These are phyloP conservation scores for Nyctanthes arbortristis DNA, from an alignment of 257 asterid genomes.

Conservation along the genomic window DNA sequence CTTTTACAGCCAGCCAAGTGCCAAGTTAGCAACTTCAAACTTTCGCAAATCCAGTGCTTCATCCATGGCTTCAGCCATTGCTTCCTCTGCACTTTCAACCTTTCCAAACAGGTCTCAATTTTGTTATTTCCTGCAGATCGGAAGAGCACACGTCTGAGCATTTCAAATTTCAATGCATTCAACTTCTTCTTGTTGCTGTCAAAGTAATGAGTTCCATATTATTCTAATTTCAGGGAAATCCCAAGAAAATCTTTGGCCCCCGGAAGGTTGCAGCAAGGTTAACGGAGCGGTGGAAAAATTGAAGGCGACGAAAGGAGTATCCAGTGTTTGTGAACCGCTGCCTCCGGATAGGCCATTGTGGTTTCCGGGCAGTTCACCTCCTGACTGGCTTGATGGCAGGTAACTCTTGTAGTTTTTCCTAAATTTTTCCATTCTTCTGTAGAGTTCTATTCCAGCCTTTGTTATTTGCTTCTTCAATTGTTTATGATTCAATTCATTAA, in stretches of 20 bases:
- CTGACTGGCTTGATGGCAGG: constrained; percentile 95
- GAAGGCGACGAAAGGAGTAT: constrained; percentile 57
- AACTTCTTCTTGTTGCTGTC: background rate
- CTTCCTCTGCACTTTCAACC: constrained; percentile 50
- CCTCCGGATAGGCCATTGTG: constrained; percentile 92
- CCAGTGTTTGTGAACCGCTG: constrained; percentile 78
- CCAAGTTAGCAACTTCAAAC: background rate
- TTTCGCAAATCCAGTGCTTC: background rate
- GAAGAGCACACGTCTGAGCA: too few relatives aligned
- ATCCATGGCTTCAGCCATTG: constrained; percentile 62
- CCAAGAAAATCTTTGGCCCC: constrained; percentile 18
- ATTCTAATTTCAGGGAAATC: constrained; percentile 35
- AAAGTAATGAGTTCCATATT: background rate
- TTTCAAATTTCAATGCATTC: background rate
- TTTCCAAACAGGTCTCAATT: constrained; percentile 41
- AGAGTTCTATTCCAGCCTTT: too few relatives aligned
- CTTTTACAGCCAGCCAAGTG: background rate
- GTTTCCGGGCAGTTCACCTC: constrained; percentile 94
- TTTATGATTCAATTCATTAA: too few relatives aligned
- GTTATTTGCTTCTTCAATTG: background rate
- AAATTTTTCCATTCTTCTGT: too few relatives aligned
- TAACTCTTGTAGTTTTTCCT: too few relatives aligned
- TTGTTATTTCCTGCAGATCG: background rate
- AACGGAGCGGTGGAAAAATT: constrained; percentile 23
- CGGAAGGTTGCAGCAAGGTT: constrained; percentile 24